Evolutionary conservation across 2,329 filamentous ascomycete species (phyloP).

Genomic region (Aureobasidium mangrovei): DNA sequence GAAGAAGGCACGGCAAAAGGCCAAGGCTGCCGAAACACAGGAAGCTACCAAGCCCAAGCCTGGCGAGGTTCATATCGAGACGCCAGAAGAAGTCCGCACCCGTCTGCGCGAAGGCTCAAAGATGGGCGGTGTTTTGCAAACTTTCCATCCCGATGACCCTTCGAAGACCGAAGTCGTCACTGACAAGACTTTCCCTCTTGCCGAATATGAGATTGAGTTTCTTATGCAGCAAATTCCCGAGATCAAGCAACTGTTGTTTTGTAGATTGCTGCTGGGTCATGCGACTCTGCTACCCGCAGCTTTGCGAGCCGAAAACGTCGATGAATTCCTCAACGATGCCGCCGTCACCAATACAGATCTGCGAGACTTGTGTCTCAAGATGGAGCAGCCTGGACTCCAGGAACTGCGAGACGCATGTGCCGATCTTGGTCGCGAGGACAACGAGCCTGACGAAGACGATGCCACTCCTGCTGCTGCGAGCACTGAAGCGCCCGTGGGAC

Average conservation of each 20-base stretch:
- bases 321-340: conserved; percentile 37
- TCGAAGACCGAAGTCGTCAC: not conserved
- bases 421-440: conserved; percentile 37
- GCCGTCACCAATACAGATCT: conserved; percentile 37
- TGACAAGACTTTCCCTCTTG: conserved; percentile 11
- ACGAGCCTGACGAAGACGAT: conserved; percentile 27
- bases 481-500: not conserved
- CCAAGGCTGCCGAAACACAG: not conserved
- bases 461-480: conserved; percentile 14
- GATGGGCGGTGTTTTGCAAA: not conserved
- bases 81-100: conserved; percentile 7
- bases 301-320: conserved; percentile 35
- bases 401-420: conserved; percentile 45
- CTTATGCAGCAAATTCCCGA: conserved; percentile 37
- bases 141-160: conserved; percentile 4
- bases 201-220: conserved; percentile 2
- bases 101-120: conserved; percentile 4
- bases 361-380: conserved; percentile 39
- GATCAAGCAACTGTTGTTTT: conserved; percentile 43
- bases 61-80: conserved; percentile 9
- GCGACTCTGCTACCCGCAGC: conserved; percentile 39
- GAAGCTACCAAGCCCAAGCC: not conserved
- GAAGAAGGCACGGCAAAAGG: conserved; percentile 11
- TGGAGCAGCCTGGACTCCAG: conserved; percentile 41
- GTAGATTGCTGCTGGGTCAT: conserved; percentile 39